Base-by-base conservation (phyloP, 2,329 filamentous ascomycete genomes). In the Sporothrix phasma region DNA sequence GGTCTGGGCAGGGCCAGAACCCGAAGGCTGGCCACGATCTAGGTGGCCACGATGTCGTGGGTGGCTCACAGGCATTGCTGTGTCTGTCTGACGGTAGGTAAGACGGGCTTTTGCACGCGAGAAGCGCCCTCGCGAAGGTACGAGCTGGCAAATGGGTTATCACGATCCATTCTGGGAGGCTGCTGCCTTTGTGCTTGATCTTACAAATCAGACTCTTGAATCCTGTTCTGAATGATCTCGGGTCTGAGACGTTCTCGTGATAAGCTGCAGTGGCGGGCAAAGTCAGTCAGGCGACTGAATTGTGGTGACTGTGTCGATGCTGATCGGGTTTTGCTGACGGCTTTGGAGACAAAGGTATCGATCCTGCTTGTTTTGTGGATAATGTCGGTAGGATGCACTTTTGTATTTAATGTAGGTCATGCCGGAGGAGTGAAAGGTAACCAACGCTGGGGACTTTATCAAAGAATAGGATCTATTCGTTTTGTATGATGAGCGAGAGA, bases 71-170 rank as follows among this genome's bases (percentile, higher is more conserved):
- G 43, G 29, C 26, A 56, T 19, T 1, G 59, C 24, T 7, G 43
- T 37, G 5, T 63, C 60, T 1, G 53, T 49, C 29, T 60, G 64
- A 7, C 64, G 64, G 22, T 39, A 65, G 26, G 64, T 47, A 6
- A 65, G 61, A 29, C 64, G 64, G 10, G 64, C 61, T 63, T 63
- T 5, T 60, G 54, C 2, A 65, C 45, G 7, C 64, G 64, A 13
- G 51, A 15, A 1, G 54, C 53, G 10, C 61, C 54, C 46, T 63
- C 64, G 8, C 64, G 60, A 19, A 62, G 24, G 19, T 60, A 60
- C 1, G 51, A 49, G n/a, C 39, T 37, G 2, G 37, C 26, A 54
- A 65, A 63, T 15, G 29, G 41, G 31, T 51, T 63, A 53, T 63
- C 53, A 13, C 49, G 51, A 39, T 65, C 64, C 64, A 65, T 65